These are phyloP conservation scores for Coemansia brasiliensis DNA, from an alignment of 192 early-diverging fungal genomes.

Conservation along the genomic window DNA sequence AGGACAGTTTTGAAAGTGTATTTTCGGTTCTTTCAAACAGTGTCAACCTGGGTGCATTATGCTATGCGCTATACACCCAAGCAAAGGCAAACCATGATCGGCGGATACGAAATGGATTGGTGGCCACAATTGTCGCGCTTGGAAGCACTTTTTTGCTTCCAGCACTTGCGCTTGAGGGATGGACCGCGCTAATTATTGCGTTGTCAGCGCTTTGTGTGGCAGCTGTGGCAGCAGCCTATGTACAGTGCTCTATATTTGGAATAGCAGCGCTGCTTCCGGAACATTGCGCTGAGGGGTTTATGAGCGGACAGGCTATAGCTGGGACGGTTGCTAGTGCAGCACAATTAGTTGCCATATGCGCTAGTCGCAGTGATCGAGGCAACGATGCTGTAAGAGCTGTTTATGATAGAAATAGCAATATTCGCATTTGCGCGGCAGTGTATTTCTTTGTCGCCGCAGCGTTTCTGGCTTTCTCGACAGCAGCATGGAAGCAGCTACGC, in stretches of 20 bases:
- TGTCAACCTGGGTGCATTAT: constrained; percentile 59
- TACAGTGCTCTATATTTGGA: constrained; percentile 71
- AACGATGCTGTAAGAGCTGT: background rate
- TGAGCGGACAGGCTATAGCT: constrained; percentile 66
- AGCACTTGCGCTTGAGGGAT: constrained; percentile 55
- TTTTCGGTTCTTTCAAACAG: constrained; percentile 65
- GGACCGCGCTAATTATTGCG: constrained; percentile 45
- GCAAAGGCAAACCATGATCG: constrained; percentile 40
- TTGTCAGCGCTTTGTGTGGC: constrained; percentile 56
- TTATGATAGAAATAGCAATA: background rate
- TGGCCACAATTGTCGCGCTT: constrained; percentile 56
- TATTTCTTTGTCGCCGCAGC: constrained; percentile 34
- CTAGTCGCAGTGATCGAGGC: background rate
- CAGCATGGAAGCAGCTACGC: constrained; percentile 35
- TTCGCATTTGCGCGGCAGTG: constrained; percentile 25
- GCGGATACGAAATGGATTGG: constrained; percentile 41
- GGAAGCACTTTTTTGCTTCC: constrained; percentile 52
- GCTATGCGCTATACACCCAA: constrained; percentile 51
- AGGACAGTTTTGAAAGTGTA: constrained; percentile 72
- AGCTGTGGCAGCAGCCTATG: constrained; percentile 63
- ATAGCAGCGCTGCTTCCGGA: constrained; percentile 65
- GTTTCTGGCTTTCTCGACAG: constrained; percentile 33
- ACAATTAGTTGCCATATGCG: constrained; percentile 59
- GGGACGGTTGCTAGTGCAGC: constrained; percentile 66
- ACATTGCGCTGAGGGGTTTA: constrained; percentile 67